Conservation (phyloP, 2,329 filamentous ascomycete species). For the Coniella vitis region DNA sequence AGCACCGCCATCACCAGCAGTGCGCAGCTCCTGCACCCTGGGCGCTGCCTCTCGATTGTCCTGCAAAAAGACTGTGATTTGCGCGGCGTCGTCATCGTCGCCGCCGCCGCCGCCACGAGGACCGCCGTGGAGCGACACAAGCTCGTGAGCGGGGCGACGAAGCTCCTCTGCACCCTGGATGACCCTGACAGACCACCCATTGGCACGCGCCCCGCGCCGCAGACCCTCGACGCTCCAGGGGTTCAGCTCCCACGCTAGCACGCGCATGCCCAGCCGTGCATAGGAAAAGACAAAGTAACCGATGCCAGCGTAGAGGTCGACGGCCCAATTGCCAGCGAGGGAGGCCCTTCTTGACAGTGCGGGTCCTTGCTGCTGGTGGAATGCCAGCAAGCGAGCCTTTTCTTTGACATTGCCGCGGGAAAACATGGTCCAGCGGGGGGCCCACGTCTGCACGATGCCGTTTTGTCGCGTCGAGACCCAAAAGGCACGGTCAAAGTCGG, state of each 20-base stretch:
- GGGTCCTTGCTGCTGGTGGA: conserved; percentile 25
- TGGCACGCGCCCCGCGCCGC: conserved; percentile 63
- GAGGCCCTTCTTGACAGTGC: background rate
- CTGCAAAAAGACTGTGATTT: conserved; percentile 62
- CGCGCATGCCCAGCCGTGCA: conserved; percentile 59
- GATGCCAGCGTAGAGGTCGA: conserved; percentile 88
- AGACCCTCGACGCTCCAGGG: conserved; percentile 81
- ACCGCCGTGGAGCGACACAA: conserved; percentile 21
- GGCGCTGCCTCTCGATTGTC: conserved; percentile 52
- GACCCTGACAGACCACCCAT: conserved; percentile 58
- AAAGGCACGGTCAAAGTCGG: conserved; percentile 60
- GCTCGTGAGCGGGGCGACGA: conserved; percentile 28
- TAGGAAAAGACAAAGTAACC: conserved; percentile 93
- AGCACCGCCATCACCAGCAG: conserved; percentile 23
- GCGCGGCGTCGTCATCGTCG: conserved; percentile 32
- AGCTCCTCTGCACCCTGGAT: conserved; percentile 38
- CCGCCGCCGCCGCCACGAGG: too few species aligned
- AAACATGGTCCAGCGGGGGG: conserved; percentile 90
- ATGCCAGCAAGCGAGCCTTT: conserved; percentile 67
- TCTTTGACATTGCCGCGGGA: conserved; percentile 84
- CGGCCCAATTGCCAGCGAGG: conserved; percentile 41
- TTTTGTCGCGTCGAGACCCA: conserved; percentile 78
- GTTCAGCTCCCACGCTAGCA: conserved; percentile 88
- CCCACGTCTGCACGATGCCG: conserved; percentile 78
- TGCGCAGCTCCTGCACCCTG: conserved; percentile 32